Percentiles rank a stretch among this genome's conserved stretches.
Evolutionary conservation across 139 green algal genomes (phyloP).

Genomic region (Bryopsis sp.): DNA sequence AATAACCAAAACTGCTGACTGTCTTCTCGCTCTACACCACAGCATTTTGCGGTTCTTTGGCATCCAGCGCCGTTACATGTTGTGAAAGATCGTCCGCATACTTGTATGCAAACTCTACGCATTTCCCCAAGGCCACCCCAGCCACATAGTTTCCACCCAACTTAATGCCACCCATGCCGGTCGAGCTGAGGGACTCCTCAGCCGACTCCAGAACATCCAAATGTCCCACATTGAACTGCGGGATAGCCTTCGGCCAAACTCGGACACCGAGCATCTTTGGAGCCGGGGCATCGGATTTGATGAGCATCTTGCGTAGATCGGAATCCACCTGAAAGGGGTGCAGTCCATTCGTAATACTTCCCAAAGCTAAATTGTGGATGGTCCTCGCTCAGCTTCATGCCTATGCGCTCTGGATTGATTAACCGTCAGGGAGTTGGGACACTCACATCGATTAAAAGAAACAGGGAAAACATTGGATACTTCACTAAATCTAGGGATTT

Average conservation of each 20-base stretch:
- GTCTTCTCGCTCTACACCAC: no score
- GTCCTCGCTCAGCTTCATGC: neutral
- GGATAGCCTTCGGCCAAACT: slow-evolving; percentile 93
- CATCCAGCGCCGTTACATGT: neutral
- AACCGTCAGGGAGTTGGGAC: no score
- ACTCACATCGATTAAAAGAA: no score
- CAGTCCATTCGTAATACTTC: neutral
- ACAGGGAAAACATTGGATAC: neutral
- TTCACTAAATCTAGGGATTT: slow-evolving; percentile 1
- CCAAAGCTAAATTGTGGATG: neutral
- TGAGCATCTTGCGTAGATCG: slow-evolving; percentile 88
- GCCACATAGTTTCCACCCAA: slow-evolving; percentile 96
- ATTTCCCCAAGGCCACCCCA: slow-evolving; percentile 93
- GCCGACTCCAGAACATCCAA: slow-evolving; percentile 41
- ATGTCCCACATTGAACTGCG: slow-evolving; percentile 97
- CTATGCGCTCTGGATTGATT: no score
- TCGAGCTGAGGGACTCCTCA: slow-evolving; percentile 25
- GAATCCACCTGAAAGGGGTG: slow-evolving; percentile 62
- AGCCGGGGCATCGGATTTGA: slow-evolving; percentile 72
- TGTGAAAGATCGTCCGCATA: slow-evolving; percentile 52
- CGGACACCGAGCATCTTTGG: slow-evolving; percentile 74
- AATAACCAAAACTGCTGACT: no score
- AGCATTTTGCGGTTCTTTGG: no score
- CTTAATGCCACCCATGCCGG: slow-evolving; percentile 65
- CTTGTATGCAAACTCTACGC: slow-evolving; percentile 84